Conservation (phyloP, 768 basidiomycete genomes). For the Dentipellis sp. region DNA sequence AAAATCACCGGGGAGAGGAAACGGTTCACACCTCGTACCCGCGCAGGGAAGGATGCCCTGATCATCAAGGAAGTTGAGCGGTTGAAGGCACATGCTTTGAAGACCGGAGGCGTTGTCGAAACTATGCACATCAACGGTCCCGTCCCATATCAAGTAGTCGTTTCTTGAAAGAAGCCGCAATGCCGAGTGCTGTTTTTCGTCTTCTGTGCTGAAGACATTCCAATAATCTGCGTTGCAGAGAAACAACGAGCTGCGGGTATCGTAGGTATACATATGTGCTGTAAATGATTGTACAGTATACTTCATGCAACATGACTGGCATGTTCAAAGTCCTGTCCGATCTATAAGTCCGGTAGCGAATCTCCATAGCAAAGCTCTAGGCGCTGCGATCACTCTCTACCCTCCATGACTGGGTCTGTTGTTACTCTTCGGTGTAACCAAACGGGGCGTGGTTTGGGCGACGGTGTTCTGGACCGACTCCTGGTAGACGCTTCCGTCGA, state of each 20-base stretch:
- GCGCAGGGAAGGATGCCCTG: constrained; percentile 18
- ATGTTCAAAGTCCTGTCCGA: background rate
- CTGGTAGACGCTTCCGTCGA: constrained; percentile 10
- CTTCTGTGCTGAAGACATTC: too few species aligned
- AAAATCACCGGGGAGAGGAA: constrained; percentile 14
- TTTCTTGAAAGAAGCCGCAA: background rate
- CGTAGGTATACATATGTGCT: background rate
- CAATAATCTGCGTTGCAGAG: too few species aligned
- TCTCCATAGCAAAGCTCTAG: too few species aligned
- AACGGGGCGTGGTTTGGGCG: background rate
- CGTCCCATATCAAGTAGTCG: constrained; percentile 16
- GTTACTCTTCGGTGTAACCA: constrained; percentile 15
- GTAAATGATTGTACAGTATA: background rate
- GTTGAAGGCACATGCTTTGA: constrained; percentile 17
- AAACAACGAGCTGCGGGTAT: background rate
- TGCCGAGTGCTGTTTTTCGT: too few species aligned
- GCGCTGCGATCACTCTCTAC: background rate
- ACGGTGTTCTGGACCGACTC: background rate
- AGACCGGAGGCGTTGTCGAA: constrained; percentile 16
- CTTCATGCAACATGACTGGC: too few species aligned
- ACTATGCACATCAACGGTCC: constrained; percentile 22
- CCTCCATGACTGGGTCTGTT: constrained; percentile 15
- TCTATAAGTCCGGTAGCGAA: background rate
- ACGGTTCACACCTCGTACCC: constrained; percentile 17
- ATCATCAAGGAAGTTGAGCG: constrained; percentile 18